Evolutionary conservation across 257 asterid species (phyloP), one percentile per base, ranked within the genome.

Genomic region (Fraxinus quadrangulata): DNA sequence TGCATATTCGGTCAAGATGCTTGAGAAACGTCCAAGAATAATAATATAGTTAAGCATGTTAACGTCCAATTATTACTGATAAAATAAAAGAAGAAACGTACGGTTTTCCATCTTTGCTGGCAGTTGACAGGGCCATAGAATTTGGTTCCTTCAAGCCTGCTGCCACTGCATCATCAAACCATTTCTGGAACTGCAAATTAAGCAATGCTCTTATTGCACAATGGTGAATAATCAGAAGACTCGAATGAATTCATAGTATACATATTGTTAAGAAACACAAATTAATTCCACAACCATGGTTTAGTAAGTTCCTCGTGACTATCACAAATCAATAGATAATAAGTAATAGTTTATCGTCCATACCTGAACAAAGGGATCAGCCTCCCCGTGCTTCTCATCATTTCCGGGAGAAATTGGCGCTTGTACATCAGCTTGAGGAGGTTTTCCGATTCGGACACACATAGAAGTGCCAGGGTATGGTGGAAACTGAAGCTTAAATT

Each of bases 391-490:
- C 74, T 70, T 36, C 36, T 72, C 33, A 47, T 73, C 61, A 49
- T 81, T 24, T 80, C 59, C 28, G 28, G n/a, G 56, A 71, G 75
- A 17, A 12, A 13, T 61, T 11, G 36, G 67, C 42, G 63, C 76
- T 21, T 75, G 47, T 24, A 37, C 70, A 33, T 78, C 74, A 36
- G 33, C 28, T 54, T 56, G 72, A 67, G 78, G 81, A 78, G 80
- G 49, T 59, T 72, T 75, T 67, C 81, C 80, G 10, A 78, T 76
- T 72, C 45, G 81, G 31, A 78, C 80, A 75, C 79, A 84, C 80
- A 84, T 73, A 30, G 85, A 84, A 72, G 85, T 72, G 73, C 83
- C 80, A 14, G 81, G 83, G 79, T 84, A 84, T 16, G 83, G 68
- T 54, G 85, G 87, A 33, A 75, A 85, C 33, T 37, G 77, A 39